phyloP scores from a whole-genome alignment of 495 filamentous ascomycete species.

The Margaritispora aquatica region DNA sequence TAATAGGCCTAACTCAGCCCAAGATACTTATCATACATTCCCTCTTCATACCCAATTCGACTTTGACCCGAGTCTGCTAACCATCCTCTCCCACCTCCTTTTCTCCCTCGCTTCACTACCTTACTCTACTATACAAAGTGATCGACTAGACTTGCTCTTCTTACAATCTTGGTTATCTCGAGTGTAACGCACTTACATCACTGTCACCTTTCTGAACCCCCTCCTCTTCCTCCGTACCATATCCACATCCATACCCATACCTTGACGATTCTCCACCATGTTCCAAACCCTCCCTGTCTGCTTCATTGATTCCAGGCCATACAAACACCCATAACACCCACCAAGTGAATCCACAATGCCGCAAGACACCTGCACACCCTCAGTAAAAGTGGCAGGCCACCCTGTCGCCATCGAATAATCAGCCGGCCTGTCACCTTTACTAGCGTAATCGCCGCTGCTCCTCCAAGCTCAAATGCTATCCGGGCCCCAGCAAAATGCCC shows the following conservation, averaged over 20 bases:
- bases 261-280: no score
- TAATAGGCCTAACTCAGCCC: no score
- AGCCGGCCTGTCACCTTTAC: neutral
- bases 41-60: no score
- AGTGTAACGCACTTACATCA: neutral
- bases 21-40: no score
- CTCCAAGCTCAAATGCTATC: neutral
- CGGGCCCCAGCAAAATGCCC: no score
- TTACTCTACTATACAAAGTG: no score
- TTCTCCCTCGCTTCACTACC: neutral
- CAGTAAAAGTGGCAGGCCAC: neutral
- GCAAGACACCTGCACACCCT: neutral
- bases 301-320: neutral
- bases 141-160: neutral
- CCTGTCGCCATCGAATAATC: neutral
- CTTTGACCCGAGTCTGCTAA: no score
- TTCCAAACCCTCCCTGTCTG: no score
- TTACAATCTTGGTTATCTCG: neutral
- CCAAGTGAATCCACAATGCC: neutral
- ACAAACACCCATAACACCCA: neutral
- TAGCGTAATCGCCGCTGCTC: neutral
- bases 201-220: neutral
- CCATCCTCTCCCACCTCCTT: neutral
- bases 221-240: neutral
- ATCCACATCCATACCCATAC: neutral